Base-by-base conservation (phyloP, 768 basidiomycete species). In the Kwoniella dejecticola region DNA sequence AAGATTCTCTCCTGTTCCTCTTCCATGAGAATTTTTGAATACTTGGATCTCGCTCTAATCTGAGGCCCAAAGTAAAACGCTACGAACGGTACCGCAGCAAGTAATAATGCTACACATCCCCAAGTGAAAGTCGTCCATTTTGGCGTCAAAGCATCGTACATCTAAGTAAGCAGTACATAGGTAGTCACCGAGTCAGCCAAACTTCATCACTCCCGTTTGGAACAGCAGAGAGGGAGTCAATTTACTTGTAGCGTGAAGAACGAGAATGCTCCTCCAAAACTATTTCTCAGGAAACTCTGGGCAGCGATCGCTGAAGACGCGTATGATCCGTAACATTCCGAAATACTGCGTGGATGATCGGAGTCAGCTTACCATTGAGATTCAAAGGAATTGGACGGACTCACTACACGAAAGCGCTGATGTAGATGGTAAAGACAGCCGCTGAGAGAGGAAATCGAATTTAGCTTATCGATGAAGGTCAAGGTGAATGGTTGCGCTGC, bases 271-370 rank as follows among this genome's bases (percentile, higher is more conserved):
- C 63, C 68, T 3, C 64, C 79, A 47, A 77, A 63, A 41, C 77
- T 60, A 59, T 78, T 80, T 83, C 87, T 81, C 57, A 83, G 82
- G 57, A 88, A 79, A 67, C 84, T 85, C 74, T 88, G 87, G 1
- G 84, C 88, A 0, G 88, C 87, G 17, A 88, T 78, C 11, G 87
- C 87, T 0, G 86, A 87, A 0, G 86, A 87, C 5, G 88, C 87
- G 71, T 85, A 88, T 4, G 72, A 65, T 11, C 69, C 82, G 21
- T 71, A 87, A 82, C 85, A 86, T 77, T 88, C 86, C 3, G 87
- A 84, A 13, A 88, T 79, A 52, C 67, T 46, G 24, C 7, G n/a
- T n/a, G n/a, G n/a, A 31, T 17, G 19, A 36, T 26, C 31, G 24
- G 26, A 54, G 38, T 46, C 44, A 46, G 40, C 13, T 11, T 29